These are phyloP conservation scores for Oryza coarctata DNA, from an alignment of 176 grass and related monocot species.

Conservation along the genomic window DNA sequence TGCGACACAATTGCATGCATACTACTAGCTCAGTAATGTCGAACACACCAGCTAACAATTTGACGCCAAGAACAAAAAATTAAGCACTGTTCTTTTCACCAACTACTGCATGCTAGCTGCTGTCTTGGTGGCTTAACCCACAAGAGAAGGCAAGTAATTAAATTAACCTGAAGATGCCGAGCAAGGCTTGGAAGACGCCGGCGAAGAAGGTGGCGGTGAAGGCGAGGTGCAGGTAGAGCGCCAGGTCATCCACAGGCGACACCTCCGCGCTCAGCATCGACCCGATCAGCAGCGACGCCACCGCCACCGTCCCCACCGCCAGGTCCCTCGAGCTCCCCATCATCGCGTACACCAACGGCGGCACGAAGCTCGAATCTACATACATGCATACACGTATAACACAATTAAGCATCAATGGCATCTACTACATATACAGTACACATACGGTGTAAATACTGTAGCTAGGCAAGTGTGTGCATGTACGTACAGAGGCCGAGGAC, in stretches of 20 bases:
- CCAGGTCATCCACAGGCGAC: slow-evolving; percentile 46
- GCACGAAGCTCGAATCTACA: slow-evolving; percentile 95
- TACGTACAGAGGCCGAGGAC: slow-evolving; percentile 81
- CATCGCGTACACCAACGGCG: slow-evolving; percentile 95
- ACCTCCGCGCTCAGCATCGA: slow-evolving; percentile 80
- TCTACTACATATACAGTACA: no score
- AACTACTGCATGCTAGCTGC: no score
- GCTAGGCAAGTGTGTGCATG: not conserved
- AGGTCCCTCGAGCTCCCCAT: slow-evolving; percentile 93
- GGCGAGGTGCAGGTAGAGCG: slow-evolving; percentile 71
- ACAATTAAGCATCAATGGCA: no score
- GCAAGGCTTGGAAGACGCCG: slow-evolving; percentile 71
- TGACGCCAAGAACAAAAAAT: no score
- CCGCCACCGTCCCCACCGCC: slow-evolving; percentile 83
- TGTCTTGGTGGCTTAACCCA: no score
- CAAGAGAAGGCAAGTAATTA: no score
- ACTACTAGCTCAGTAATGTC: no score
- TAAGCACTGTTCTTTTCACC: no score
- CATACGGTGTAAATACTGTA: no score
- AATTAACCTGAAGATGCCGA: slow-evolving; percentile 67
- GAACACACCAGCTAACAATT: no score
- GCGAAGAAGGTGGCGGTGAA: slow-evolving; percentile 94
- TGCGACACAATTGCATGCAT: not conserved
- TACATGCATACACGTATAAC: not conserved
- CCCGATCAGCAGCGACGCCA: slow-evolving; percentile 75